phyloP scores from a whole-genome alignment of 345 rosid genomes.

The Geranium brycei region DNA sequence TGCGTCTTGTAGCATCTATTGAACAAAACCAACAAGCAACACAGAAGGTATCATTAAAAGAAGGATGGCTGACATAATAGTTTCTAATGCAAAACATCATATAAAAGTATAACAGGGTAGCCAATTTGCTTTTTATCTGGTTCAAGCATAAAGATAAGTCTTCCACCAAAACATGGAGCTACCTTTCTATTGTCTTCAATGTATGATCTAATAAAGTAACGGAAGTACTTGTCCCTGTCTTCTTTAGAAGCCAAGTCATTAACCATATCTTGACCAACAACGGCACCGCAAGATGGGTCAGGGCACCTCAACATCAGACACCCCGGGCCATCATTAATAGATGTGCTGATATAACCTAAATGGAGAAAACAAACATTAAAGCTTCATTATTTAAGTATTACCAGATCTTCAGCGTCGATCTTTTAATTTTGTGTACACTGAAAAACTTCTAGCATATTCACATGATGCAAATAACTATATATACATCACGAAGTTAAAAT shows the following conservation, averaged over 20 bases:
- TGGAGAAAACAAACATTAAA: background rate
- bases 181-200: conserved; percentile 92
- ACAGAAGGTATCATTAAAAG: background rate
- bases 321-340: conserved; percentile 90
- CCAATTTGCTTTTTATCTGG: background rate
- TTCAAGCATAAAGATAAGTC: background rate
- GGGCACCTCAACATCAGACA: conserved; percentile 83
- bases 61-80: background rate
- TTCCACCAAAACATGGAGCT: background rate
- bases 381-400: background rate
- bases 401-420: background rate
- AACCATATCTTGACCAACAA: conserved; percentile 73
- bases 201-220: conserved; percentile 78
- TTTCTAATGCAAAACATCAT: background rate
- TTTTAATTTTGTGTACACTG: background rate
- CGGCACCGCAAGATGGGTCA: conserved; percentile 72
- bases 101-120: background rate
- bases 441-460: no score
- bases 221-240: conserved; percentile 59
- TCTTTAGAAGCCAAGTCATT: conserved; percentile 43
- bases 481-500: no score
- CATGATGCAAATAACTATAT: no score
- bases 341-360: conserved; percentile 62
- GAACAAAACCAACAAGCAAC: background rate
- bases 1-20: background rate